Evolutionary conservation across 2,329 filamentous ascomycete species (phyloP), one percentile per base, ranked within the genome.

Genomic region (Zasmidium cellare): DNA sequence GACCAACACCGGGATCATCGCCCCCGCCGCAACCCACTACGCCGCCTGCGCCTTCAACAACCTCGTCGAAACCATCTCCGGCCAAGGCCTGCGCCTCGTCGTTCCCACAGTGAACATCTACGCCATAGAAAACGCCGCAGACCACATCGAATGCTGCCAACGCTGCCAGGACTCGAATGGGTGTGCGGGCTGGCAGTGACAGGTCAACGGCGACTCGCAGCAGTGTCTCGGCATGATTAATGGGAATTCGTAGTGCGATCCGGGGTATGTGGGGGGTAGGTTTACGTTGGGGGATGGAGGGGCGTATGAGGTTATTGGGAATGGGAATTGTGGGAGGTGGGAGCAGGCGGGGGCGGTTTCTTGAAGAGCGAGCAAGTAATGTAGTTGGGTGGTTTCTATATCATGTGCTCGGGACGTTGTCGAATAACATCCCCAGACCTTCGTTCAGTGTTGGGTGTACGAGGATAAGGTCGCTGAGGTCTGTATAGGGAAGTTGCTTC

Each of bases 401-500:
- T 9, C n/a, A 16, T 14, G 7, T 9, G 6, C n/a, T 41, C 3
- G 35, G 54, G 20, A 56, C 23, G 25, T 18, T 46, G 3, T 16
- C 28, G 41, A 57, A 57, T n/a, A 57, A 16, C 28, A n/a, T 19
- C 9, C 24, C 50, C 41, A 57, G 31, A 6, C 55, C 55, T 44
- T 57, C 55, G 20, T 46, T 53, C 38, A 57, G 18, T 1, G 51
- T 55, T 1, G 56, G 56, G 50, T 58, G 56, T 2, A 46, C 31
- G 23, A 55, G 38, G 16, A 55, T 47, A 19, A 55, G n/a, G 9
- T 58, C 56, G 9, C 19, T 46, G 23, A 58, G 51, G 16, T 55
- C 56, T 6, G n/a, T 46, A 38, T 55, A 58, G 3, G 51, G 46
- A 16, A 59, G 22, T 7, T 22, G 19, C 23, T 44, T 31, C 47